These are phyloP conservation scores for Omphalotus olearius DNA, from an alignment of 1,284 basidiomycete genomes.

Conservation along the genomic window DNA sequence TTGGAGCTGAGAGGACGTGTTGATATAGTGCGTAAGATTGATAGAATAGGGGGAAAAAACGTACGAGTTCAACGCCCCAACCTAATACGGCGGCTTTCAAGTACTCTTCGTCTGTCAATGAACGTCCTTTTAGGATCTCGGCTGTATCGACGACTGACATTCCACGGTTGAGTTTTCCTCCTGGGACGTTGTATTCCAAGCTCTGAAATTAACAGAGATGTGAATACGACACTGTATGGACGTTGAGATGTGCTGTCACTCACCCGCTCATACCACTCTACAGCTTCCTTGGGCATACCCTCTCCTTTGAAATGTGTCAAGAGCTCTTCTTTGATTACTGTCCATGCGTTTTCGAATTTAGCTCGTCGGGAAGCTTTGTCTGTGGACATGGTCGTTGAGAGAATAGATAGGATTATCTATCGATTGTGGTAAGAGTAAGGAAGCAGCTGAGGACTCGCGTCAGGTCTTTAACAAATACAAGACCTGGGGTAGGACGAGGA, in stretches of 20 bases:
- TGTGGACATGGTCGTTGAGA: constrained; percentile 10
- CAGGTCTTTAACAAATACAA: too few relatives aligned
- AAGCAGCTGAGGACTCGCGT: too few relatives aligned
- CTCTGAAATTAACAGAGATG: too few relatives aligned
- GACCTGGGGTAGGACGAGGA: too few relatives aligned
- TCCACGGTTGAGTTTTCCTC: constrained; percentile 96
- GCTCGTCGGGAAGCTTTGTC: constrained; percentile 41
- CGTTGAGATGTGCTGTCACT: too few relatives aligned
- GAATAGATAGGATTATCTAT: too few relatives aligned
- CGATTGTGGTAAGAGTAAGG: too few relatives aligned
- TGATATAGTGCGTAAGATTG: neutral
- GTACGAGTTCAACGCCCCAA: constrained; percentile 93
- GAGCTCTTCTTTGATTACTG: constrained; percentile 52
- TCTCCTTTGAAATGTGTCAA: constrained; percentile 61
- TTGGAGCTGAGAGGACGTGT: constrained; percentile 68
- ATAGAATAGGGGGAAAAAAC: constrained; percentile 27
- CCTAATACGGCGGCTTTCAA: constrained; percentile 87
- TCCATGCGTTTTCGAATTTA: constrained; percentile 51
- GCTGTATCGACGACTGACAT: constrained; percentile 93
- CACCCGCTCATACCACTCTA: constrained; percentile 79
- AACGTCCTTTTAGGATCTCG: constrained; percentile 78
- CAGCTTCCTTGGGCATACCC: constrained; percentile 79
- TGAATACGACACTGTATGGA: too few relatives aligned
- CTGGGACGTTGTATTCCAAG: constrained; percentile 92
- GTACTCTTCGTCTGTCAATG: constrained; percentile 81